Conservation (phyloP, 2,329 filamentous ascomycete species). For the Stagonosporopsis tanaceti region DNA sequence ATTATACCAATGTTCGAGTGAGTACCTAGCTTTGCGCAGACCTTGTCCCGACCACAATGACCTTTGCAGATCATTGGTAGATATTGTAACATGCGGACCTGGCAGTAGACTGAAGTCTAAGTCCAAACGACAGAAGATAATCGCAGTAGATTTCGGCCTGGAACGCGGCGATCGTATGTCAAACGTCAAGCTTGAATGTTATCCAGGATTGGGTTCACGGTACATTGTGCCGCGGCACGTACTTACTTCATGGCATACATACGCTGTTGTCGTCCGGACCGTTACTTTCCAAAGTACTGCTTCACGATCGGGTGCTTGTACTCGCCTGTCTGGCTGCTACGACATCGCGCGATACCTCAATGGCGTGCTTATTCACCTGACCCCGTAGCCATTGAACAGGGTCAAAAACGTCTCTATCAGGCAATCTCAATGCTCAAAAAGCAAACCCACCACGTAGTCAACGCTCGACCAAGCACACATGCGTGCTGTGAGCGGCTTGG, state of each 20-base stretch:
- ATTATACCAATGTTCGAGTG: not conserved
- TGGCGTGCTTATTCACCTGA: not conserved
- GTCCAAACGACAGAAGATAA: slow-evolving; percentile 1
- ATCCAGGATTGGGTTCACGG: not conserved
- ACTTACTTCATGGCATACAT: not conserved
- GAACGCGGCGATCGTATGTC: slow-evolving; percentile 6
- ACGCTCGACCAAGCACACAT: slow-evolving; percentile 1
- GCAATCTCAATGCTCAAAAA: not conserved
- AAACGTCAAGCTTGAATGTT: not conserved
- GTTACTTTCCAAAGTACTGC: not conserved
- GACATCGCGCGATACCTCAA: not conserved
- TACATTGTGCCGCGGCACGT: not conserved
- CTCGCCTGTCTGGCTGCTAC: not conserved
- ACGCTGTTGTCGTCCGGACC: not conserved
- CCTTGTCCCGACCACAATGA: no score
- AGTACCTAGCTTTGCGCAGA: not conserved
- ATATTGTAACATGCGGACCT: not conserved
- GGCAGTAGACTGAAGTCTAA: not conserved
- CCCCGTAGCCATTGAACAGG: not conserved
- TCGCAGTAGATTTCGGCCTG: not conserved
- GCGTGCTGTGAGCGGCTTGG: not conserved
- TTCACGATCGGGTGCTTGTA: not conserved
- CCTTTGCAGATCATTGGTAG: not conserved
- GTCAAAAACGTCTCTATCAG: not conserved
- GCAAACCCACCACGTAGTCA: not conserved